Evolutionary conservation across 2,329 filamentous ascomycete genomes (phyloP), one percentile per base, ranked within the genome.

Genomic region (Claviceps africana): DNA sequence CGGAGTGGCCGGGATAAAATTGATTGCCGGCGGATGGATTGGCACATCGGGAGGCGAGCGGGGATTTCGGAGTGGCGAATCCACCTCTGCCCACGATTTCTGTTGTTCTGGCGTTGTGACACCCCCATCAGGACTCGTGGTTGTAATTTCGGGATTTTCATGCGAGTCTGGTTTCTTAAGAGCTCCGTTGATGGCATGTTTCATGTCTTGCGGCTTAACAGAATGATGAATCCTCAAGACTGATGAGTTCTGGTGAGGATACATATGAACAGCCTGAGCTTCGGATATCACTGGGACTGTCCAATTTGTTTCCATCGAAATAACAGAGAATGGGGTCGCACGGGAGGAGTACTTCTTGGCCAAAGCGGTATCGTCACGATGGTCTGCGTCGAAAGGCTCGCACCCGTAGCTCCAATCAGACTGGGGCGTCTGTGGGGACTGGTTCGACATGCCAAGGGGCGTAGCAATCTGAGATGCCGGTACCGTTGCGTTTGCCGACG

Each of bases 251-350:
- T 83, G 79, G 56, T 84, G 81, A 21, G 77, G 73, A 57, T 76
- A 82, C 58, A 84, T 79, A 55, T 73, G 79, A 52, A 84, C 73
- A 40, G 77, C 78, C 61, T 77, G 67, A 35, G 81, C 81, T 65
- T 84, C 79, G 1, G 79, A 80, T 42, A 84, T 74, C 57, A 82
- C 80, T 3, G 72, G 71, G 2, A 77, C 81, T n/a, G 80, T 82
- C 35, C 72, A 75, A 39, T 70, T 76, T n/a, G 78, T 81, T 51
- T 82, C 80, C 47, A 82, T 72, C 0, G 81, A 84, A 0, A 71
- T 69, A 53, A 78, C 68, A 1, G 81, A 84, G 58, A 83, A 83
- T 4, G 81, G 81, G 0, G 81, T 83, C 56, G 76, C 76, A 56
- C 78, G 73, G 6, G 75, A 71, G 6, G 77, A 76, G 40, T 76